A percentile compares a stretch with the other conserved stretches of the same genome.
These are phyloP conservation scores for Lasiodiplodia hormozganensis DNA, from an alignment of 2,329 filamentous ascomycete genomes.

Conservation along the genomic window DNA sequence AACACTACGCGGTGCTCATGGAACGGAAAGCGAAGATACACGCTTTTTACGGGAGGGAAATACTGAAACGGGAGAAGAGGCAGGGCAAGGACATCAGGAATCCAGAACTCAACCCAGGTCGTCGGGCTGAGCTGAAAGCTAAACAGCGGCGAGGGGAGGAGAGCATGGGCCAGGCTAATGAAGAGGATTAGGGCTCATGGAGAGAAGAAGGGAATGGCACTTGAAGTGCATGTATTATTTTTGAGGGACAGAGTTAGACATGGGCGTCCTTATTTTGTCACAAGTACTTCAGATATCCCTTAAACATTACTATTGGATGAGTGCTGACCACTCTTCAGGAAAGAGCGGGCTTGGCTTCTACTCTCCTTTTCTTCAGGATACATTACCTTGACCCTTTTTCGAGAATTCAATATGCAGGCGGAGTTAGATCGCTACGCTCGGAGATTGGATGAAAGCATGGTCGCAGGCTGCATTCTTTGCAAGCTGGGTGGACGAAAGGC, in stretches of 20 bases:
- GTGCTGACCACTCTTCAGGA: not conserved
- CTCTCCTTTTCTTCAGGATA: constrained; percentile 9
- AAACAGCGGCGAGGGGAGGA: not conserved
- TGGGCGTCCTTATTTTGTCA: not conserved
- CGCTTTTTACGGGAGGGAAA: not conserved
- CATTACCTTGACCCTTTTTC: constrained; percentile 2
- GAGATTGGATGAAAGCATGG: constrained; percentile 22
- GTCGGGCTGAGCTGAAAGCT: not conserved
- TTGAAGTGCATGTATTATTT: not conserved
- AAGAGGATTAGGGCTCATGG: not conserved
- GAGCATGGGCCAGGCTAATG: not conserved
- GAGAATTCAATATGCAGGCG: constrained; percentile 10
- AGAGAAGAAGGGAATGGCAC: not conserved
- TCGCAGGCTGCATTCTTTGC: not conserved
- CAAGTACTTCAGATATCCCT: not conserved
- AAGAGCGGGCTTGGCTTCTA: not conserved
- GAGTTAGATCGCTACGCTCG: constrained; percentile 24
- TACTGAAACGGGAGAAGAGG: not conserved
- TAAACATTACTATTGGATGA: not conserved
- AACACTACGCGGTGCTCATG: not conserved
- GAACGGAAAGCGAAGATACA: constrained; percentile 2
- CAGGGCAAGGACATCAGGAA: not conserved
- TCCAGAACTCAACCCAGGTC: not conserved
- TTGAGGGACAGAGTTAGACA: not conserved
- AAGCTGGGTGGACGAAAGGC: not conserved